These are phyloP conservation scores for Peterozyma xylosa DNA, from an alignment of 805 yeast genomes.

Conservation along the genomic window DNA sequence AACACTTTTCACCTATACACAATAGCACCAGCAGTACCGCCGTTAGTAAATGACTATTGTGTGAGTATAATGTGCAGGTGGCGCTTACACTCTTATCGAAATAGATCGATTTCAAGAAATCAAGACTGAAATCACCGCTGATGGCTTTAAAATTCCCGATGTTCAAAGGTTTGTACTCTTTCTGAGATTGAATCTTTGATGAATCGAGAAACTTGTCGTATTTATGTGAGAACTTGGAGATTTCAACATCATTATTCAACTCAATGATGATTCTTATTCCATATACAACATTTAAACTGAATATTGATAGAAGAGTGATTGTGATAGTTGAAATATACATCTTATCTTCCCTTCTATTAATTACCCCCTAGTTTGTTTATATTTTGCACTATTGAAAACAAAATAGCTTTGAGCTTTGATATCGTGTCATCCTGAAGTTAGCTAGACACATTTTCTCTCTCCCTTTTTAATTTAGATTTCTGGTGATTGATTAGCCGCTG, in stretches of 20 bases:
- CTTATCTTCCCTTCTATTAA: no score
- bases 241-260: not conserved
- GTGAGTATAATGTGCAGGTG: not conserved
- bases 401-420: no score
- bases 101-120: constrained; percentile 21
- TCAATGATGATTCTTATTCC: not conserved
- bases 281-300: not conserved
- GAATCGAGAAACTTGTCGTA: not conserved
- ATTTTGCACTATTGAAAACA: no score
- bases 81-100: constrained; percentile 18
- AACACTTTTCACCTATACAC: constrained; percentile 21
- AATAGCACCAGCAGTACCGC: no score
- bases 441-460: no score
- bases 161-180: not conserved
- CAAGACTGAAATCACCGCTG: constrained; percentile 26
- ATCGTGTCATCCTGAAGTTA: no score
- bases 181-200: not conserved
- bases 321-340: no score
- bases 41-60: no score
- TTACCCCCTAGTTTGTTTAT: no score
- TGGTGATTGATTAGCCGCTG: no score
- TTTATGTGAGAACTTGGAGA: not conserved
- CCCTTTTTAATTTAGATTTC: no score
- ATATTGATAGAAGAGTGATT: no score
- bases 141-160: constrained; percentile 26